Base-by-base conservation (phyloP, 2,329 filamentous ascomycete genomes). In the Sporothrix variecibatus region DNA sequence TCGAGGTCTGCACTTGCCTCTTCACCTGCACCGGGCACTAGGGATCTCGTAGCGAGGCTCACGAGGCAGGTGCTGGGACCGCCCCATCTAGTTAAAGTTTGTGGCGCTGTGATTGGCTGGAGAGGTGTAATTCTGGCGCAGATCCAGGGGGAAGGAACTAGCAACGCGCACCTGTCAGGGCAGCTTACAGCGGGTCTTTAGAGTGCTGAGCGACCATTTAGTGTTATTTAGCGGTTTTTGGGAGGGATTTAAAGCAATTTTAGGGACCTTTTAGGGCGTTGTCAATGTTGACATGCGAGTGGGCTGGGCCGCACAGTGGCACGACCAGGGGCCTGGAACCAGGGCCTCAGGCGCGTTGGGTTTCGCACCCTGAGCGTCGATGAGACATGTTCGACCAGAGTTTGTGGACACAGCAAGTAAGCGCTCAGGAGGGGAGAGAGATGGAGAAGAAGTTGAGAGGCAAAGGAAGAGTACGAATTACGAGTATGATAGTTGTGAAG, bases 351-450 rank as follows among this genome's bases (percentile, higher is more conserved):
- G 80, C 80, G 80, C 76, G 74, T 75, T 76, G 76, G 76, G 83
- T 84, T 84, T 84, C 83, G 82, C 56, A 72, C 75, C 62, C 70
- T 74, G 80, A 77, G 78, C 79, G 77, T 73, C 79, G 82, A 81
- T 83, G 82, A 84, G 71, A 76, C 75, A 60, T 58, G 73, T 73
- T 71, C 72, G 67, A 74, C 71, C 70, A 70, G 56, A 68, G 68
- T 46, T 71, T 72, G 15, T 72, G 68, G 38, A 51, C 53, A 71
- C 53, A 71, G n/a, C 40, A 40, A 53, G 56, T 49, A 65, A 71
- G 62, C 53, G 46, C 69, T 31, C 38, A 31, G 17, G 28, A 20
- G 26, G 8, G 28, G 40, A 26, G 9, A 11, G n/a, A 43, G 23
- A n/a, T 38, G 34, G 62, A 51, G 3, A 17, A 15, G 26, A 46